Evolutionary conservation across 192 early-diverging fungal genomes (phyloP), one percentile per base, ranked within the genome.

Genomic region (Funneliformis geosporum): DNA sequence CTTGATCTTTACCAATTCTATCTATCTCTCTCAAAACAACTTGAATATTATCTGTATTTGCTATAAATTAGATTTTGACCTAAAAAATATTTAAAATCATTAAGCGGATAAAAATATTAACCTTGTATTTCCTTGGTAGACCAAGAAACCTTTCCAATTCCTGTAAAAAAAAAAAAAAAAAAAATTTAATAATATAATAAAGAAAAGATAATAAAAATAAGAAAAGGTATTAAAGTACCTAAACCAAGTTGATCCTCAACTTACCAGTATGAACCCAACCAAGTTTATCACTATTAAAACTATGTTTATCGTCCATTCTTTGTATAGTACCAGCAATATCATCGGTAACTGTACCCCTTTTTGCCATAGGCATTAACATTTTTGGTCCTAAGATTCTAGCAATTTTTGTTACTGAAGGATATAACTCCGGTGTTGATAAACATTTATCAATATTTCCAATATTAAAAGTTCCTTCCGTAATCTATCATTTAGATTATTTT

Each of bases 291-390:
- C 87, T 92, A 38, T 90, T 90, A 67, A 95, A 94, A 69, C 95
- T 95, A 69, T 89, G 90, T 21, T 92, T 85, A 42, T 90, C 91
- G 70, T 89, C 89, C 40, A 95, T 84, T 50, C 83, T 88, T 60
- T 70, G 83, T 33, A 97, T 91, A 27, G 89, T 87, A 8, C 83
- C 86, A 0, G 86, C 79, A 46, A 98, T 88, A 78, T 94, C 94
- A 68, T 91, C 89, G 1, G 94, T 94, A 4, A 96, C 95, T 25
- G 95, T 96, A 64, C 93, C 93, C 80, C 92, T 93, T 66, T 93
- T 94, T 28, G 89, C 85, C 5, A 92, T 96, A 28, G 97, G 97
- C 97, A 99, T 98, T 75, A 99, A 86, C n/a, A 95, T 95, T 82
- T 95, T 95, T 38, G 97, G 97, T 77, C 97, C 97, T 79, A 99